phyloP scores from a whole-genome alignment of 75 land plant species.

The Sequoia sempervirens region DNA sequence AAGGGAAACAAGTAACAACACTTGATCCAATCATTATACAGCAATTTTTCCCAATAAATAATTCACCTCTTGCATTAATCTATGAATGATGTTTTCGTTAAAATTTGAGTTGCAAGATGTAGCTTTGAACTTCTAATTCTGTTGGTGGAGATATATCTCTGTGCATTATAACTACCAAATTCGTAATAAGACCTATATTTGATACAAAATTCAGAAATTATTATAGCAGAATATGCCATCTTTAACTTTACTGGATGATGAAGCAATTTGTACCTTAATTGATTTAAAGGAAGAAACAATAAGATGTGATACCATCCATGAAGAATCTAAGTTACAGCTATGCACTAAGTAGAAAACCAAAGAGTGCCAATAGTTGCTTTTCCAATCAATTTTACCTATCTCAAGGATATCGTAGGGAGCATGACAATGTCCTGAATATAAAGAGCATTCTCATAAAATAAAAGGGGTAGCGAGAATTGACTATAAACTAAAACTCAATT shows the following conservation, averaged over 20 bases:
- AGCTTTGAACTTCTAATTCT: neutral
- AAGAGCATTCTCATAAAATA: neutral
- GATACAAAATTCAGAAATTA: neutral
- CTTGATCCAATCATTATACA: neutral
- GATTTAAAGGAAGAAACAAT: neutral
- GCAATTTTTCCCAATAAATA: neutral
- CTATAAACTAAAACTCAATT: neutral
- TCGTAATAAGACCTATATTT: neutral
- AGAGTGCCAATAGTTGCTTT: neutral
- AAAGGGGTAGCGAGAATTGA: neutral
- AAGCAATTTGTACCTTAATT: neutral
- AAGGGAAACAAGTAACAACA: neutral
- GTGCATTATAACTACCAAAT: neutral
- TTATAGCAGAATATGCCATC: neutral
- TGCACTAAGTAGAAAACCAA: neutral
- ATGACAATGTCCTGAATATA: neutral
- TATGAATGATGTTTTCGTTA: neutral
- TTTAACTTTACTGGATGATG: neutral
- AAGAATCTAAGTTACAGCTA: neutral
- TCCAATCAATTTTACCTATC: neutral
- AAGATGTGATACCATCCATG: neutral
- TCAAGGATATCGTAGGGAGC: neutral
- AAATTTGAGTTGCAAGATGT: neutral
- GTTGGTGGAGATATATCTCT: neutral
- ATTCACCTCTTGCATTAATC: neutral